Percentiles rank a stretch among this genome's conserved stretches.
Conservation (phyloP, 768 basidiomycete species). For the Tricholoma sp. region DNA sequence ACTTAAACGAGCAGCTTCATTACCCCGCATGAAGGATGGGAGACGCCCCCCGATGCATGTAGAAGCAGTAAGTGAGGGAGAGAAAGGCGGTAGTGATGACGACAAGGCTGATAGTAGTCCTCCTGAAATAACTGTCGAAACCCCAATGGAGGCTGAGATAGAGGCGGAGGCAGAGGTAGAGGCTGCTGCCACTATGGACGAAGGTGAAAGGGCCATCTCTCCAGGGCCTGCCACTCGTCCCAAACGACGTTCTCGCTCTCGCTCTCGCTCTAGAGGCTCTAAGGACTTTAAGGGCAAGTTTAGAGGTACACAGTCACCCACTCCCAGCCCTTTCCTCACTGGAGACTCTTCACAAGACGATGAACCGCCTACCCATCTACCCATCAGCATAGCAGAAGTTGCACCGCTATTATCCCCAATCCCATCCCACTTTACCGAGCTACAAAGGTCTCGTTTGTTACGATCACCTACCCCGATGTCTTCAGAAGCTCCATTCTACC, state of each 20-base stretch:
- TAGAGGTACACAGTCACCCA: slow-evolving; percentile 42
- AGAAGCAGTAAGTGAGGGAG: slow-evolving; percentile 80
- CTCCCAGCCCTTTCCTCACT: slow-evolving; percentile 37
- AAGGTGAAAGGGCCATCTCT: slow-evolving; percentile 35
- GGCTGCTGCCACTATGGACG: slow-evolving; percentile 30
- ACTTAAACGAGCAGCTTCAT: slow-evolving; percentile 86
- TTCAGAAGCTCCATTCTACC: slow-evolving; percentile 54
- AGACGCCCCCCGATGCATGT: slow-evolving; percentile 83
- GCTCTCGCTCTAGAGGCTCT: slow-evolving; percentile 74
- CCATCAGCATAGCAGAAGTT: slow-evolving; percentile 29
- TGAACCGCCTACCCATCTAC: slow-evolving; percentile 33
- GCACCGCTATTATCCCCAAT: slow-evolving; percentile 40
- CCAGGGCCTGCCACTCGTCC: slow-evolving; percentile 43
- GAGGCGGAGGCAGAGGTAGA: slow-evolving; percentile 19
- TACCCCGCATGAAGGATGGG: slow-evolving; percentile 90
- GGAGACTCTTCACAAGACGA: slow-evolving; percentile 75
- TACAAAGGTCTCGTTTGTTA: slow-evolving; percentile 36
- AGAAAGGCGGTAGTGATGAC: slow-evolving; percentile 46
- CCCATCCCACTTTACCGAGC: slow-evolving; percentile 55
- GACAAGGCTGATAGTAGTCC: slow-evolving; percentile 26
- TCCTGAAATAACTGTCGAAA: slow-evolving; percentile 10
- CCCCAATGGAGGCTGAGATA: slow-evolving; percentile 14
- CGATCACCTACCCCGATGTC: slow-evolving; percentile 50
- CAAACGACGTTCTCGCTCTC: slow-evolving; percentile 71
- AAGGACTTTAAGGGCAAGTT: slow-evolving; percentile 67